Percentiles rank a stretch among this genome's conserved stretches.
Conservation (phyloP, 169 alveolate species). For the Plasmodium vinckei region DNA sequence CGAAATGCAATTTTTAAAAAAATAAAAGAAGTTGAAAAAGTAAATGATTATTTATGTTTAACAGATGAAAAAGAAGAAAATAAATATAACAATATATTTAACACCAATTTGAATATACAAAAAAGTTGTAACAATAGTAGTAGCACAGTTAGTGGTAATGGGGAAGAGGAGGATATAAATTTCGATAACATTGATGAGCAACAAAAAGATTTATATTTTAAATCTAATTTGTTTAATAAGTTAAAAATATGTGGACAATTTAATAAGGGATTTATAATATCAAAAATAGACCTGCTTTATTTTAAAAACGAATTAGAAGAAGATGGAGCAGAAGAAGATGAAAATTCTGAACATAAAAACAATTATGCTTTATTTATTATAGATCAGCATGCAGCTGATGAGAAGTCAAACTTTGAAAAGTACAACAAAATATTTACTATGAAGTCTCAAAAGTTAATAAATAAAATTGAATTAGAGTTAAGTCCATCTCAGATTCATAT, state of each 20-base stretch:
- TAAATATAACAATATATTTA: conserved; percentile 42
- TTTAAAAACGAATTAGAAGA: conserved; percentile 8
- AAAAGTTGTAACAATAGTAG: neutral
- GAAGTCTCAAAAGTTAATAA: conserved; percentile 90
- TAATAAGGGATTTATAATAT: conserved; percentile 96
- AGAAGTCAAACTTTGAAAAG: conserved; percentile 92
- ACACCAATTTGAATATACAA: conserved; percentile 14
- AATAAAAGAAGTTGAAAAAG: conserved; percentile 28
- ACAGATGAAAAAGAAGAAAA: conserved; percentile 43
- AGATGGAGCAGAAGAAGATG: conserved; percentile 5
- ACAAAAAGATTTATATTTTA: conserved; percentile 55
- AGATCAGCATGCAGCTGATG: conserved; percentile 99
- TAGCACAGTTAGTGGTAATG: neutral
- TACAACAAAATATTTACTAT: conserved; percentile 89
- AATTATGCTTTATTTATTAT: conserved; percentile 92
- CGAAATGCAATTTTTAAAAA: conserved; percentile 32
- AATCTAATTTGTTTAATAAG: conserved; percentile 84
- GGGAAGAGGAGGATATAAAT: conserved; percentile 19
- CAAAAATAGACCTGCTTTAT: conserved; percentile 81
- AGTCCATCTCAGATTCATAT: conserved; percentile 88
- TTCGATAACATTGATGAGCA: conserved; percentile 54
- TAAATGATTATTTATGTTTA: conserved; percentile 42
- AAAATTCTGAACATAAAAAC: conserved; percentile 22
- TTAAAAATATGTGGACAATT: conserved; percentile 92
- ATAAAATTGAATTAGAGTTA: conserved; percentile 92